Conservation (phyloP, 129 eudicot genomes). For the Silybum marianum region DNA sequence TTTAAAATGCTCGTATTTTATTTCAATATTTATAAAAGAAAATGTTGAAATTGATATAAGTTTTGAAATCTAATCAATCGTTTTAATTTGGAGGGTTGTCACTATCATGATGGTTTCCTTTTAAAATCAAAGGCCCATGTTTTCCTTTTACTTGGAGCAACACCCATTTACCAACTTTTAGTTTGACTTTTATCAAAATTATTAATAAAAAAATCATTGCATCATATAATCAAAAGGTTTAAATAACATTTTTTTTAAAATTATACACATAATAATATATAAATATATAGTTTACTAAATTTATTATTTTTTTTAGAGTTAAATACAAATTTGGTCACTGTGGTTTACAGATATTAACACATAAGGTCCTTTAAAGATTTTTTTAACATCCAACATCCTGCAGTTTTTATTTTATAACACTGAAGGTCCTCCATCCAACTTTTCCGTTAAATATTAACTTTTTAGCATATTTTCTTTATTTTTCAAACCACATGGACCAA, state of each 20-base stretch:
- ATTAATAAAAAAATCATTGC: not conserved
- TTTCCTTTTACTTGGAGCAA: constrained; percentile 29
- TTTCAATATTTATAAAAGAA: not conserved
- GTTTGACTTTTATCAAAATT: constrained; percentile 9
- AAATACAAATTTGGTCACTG: too few species aligned
- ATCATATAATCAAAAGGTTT: not conserved
- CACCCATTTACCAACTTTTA: constrained; percentile 19
- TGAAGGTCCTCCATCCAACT: too few species aligned
- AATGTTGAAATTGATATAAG: not conserved
- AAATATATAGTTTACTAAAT: not conserved
- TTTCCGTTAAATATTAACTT: too few species aligned
- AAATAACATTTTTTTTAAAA: not conserved
- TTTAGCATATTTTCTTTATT: too few species aligned
- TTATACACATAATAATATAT: not conserved
- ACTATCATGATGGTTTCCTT: constrained; percentile 23
- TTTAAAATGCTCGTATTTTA: too few species aligned
- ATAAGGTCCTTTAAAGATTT: too few species aligned
- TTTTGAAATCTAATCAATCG: not conserved
- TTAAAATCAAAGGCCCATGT: constrained; percentile 18
- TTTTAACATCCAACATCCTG: too few species aligned
- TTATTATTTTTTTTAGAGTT: too few species aligned
- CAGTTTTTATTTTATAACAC: too few species aligned
- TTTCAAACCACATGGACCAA: too few species aligned
- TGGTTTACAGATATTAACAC: too few species aligned
- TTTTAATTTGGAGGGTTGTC: constrained; percentile 22